Evolutionary conservation across 805 yeast genomes (phyloP), one percentile per base, ranked within the genome.

Genomic region (Phaffomyces antillensis): DNA sequence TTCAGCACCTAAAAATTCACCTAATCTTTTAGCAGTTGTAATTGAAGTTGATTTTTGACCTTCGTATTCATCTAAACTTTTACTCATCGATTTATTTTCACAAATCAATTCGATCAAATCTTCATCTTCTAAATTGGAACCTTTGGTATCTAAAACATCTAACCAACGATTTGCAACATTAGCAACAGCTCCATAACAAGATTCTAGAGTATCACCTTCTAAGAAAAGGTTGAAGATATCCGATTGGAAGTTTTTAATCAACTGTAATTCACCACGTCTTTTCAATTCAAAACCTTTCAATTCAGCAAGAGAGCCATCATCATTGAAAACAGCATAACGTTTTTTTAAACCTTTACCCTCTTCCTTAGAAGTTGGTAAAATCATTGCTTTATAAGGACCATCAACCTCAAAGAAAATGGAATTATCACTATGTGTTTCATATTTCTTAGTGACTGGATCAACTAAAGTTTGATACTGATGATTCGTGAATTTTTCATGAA

Each of bases 301-400:
- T 64, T 93, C 99, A 0, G 98, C 99, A 34, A 93, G 62, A 0
- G 95, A 71, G 1, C 98, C 98, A 63, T 95, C 97, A 45, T 84
- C 79, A 60, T 93, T 93, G 67, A 93, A 93, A 5, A 93, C 99
- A 2, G 99, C 99, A 59, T 93, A 93, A 56, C 99, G 76, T 58
- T 93, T 93, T 63, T 93, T 93, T 59, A 93, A 73, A 52, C 96
- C 96, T 64, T 90, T 90, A 39, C 96, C 98, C 71, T 95, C 98
- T 61, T 93, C 99, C 52, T 88, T 87, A 0, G 98, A 91, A 0
- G 98, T 89, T 5, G 99, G 99, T 42, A 93, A 72, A 46, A 93
- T 78, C 99, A 93, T 93, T 0, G 99, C 99, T 56, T 81, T 85
- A 61, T 93, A 93, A 1, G 99, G 99, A 11, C 99, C 99, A 68